Evolutionary conservation across 1,284 basidiomycete species (phyloP).

Genomic region (Leccinum subfulvum): DNA sequence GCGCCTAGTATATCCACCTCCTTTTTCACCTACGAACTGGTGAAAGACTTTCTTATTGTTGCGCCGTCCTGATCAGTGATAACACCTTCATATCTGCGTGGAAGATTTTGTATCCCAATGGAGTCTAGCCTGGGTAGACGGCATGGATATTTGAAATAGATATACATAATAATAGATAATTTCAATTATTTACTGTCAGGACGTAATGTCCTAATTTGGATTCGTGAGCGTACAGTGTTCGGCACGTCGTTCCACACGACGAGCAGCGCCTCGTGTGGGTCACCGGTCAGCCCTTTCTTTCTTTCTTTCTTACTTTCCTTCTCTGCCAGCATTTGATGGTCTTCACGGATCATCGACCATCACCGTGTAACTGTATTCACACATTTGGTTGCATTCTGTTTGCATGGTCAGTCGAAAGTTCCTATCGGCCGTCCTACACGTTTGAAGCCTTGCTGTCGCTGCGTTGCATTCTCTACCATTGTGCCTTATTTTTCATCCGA

Average conservation of each 20-base stretch:
- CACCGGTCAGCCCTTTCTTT: constrained; percentile 9
- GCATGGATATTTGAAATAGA: constrained; percentile 2
- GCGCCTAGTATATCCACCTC: constrained; percentile 90
- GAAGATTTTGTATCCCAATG: neutral
- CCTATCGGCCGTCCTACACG: constrained; percentile 17
- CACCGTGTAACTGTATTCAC: constrained; percentile 5
- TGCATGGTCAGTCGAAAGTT: constrained; percentile 26
- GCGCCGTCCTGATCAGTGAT: constrained; percentile 8
- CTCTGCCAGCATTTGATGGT: constrained; percentile 23
- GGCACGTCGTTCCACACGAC: constrained; percentile 16
- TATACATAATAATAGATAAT: constrained; percentile 10
- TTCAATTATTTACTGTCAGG: constrained; percentile 6
- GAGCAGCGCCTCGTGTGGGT: constrained; percentile 19
- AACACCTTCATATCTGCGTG: neutral
- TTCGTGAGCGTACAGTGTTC: constrained; percentile 6
- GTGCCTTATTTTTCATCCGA: constrained; percentile 21
- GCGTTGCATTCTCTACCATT: constrained; percentile 34
- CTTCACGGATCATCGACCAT: constrained; percentile 27
- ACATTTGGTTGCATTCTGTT: constrained; percentile 7
- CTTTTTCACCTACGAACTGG: constrained; percentile 78
- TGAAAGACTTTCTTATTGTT: constrained; percentile 37
- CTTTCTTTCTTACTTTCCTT: constrained; percentile 12
- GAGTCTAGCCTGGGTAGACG: neutral
- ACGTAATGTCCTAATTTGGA: constrained; percentile 12
- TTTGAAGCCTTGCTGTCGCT: constrained; percentile 39